Conservation (phyloP, 345 rosid genomes). For the Lepidium africanum region DNA sequence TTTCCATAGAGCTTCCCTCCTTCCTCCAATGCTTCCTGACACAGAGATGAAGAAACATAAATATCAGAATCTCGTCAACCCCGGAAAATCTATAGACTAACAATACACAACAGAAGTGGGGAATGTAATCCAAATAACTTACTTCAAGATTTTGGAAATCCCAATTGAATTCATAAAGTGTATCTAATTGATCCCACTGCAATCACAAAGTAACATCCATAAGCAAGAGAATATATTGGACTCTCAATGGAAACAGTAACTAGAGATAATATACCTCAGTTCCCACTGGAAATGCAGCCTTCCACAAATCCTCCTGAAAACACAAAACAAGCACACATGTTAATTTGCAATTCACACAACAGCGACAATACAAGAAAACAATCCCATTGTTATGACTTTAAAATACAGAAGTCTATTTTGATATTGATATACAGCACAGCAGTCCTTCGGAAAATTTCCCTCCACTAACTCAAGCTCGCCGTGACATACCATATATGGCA, state of each 20-base stretch:
- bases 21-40: conserved; percentile 83
- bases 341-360: neutral
- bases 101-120: neutral
- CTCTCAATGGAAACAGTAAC: neutral
- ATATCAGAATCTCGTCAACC: conserved; percentile 9
- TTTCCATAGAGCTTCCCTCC: conserved; percentile 65
- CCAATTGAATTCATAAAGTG: conserved; percentile 67
- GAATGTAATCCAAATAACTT: conserved; percentile 27
- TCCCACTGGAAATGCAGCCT: conserved; percentile 77
- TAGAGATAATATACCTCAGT: conserved; percentile 57
- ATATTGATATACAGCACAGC: neutral
- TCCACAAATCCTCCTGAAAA: conserved; percentile 88
- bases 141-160: conserved; percentile 85
- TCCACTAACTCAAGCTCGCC: neutral
- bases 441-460: neutral
- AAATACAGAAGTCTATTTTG: neutral
- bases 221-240: conserved; percentile 1
- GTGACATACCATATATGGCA: neutral
- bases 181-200: conserved; percentile 94
- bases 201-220: neutral
- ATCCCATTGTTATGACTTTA: neutral
- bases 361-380: neutral
- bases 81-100: neutral
- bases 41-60: conserved; percentile 12
- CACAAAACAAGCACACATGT: neutral